Base-by-base conservation (phyloP, 371 early-diverging fungal species). In the Mortierella sp. region DNA sequence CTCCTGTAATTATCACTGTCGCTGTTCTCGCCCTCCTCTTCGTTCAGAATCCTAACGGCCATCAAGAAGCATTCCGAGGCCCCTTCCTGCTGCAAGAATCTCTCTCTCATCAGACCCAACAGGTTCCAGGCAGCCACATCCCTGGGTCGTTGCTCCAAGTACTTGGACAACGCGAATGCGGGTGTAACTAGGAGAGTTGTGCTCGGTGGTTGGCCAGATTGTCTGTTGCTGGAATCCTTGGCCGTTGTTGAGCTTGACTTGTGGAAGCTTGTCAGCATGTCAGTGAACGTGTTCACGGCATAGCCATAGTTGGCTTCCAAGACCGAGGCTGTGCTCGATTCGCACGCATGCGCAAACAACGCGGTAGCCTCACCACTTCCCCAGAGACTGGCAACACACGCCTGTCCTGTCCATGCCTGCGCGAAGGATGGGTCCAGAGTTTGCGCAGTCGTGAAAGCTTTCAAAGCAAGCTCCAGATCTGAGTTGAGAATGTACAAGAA, bases 391-490 rank as follows among this genome's bases (percentile, higher is more conserved):
- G 93, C 90, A 11, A 93, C 84, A 58, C 92, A 83, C 0, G 93
- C 95, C 58, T 92, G 94, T 6, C 97, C 97, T 42, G 94, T 84
- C 96, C 97, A 95, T 6, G 90, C 89, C 15, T 88, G 82, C 6
- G 88, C 83, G 72, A 83, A 89, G 61, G 95, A 95, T 1, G 97
- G 95, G 50, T 95, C 94, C 11, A 90, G 59, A 1, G 88, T 84
- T 66, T 93, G 93, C 0, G 94, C 93, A 26, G 83, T 86, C 0
- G 84, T 76, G 68, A 96, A 96, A 1, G 93, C 90, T 55, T 88
- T 84, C 51, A 85, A 84, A 0, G 95, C 94, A 34, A 97, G 84
- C 34, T 93, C 94, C 31, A 87, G 70, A 59, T 97, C 96, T 23
- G 87, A 82, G 32, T 87, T 79, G 2, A 87, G 70, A 27, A 95